Evolutionary conservation across 2,329 filamentous ascomycete genomes (phyloP), one percentile per base, ranked within the genome.

Genomic region (Xenosphaeropsis pyriputrescens): DNA sequence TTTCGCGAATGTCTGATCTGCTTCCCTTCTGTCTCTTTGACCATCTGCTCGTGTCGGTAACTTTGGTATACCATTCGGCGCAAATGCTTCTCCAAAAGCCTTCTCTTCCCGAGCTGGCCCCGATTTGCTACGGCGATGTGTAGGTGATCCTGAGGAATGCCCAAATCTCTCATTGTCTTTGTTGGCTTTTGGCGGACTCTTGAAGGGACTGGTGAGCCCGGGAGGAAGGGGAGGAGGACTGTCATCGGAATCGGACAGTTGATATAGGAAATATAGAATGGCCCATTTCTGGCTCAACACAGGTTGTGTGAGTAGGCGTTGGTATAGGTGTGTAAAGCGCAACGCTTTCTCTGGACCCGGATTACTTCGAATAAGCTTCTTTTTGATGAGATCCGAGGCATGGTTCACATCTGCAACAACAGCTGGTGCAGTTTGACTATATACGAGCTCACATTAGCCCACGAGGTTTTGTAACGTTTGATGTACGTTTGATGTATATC

Each of bases 201-300:
- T 55, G 41, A 54, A 54, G 12, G 53, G 49, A 35, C 50, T 54
- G 17, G 51, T 54, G 18, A 53, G 41, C 1, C 40, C 39, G 13
- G 47, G 47, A 26, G 22, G 22, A 9, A 46, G 43, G 14, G 29
- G 22, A 9, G 47, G 43, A 18, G 29, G 42, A 12, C 32, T 40
- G 32, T 52, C 46, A 8, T 36, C 18, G 3, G 72, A 75, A 52
- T 88, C 82, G 43, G 84, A 77, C 35, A 95, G 71, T 50, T 85
- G 78, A 56, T 91, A 82, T 32, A 98, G 72, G 32, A 98, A 75
- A 56, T 93, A 93, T 15, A 98, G 68, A 46, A 98, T 95, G 3
- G 83, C 85, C 86, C 88, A 96, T 70, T 98, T 98, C 58, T 94
- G 83, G 51, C 84, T 82, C 33, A 98, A 69, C 5, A 96, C 88